Evolutionary conservation across 2,329 filamentous ascomycete species (phyloP).

Genomic region (Botrytis squamosa): DNA sequence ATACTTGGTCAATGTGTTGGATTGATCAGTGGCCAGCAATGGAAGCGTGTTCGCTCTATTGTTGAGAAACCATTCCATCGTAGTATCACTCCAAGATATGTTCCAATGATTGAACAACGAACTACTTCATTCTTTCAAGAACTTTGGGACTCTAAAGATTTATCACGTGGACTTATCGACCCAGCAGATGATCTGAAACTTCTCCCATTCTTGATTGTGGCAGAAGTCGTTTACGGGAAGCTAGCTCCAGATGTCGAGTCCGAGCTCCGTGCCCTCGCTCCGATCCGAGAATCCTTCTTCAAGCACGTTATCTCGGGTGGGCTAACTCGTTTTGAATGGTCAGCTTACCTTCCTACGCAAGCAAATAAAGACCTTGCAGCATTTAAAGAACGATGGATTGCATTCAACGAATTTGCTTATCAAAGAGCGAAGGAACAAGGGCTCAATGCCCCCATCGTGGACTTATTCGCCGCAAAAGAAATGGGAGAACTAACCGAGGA

Average conservation of each 20-base stretch:
- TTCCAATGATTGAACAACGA: constrained; percentile 16
- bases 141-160: neutral
- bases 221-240: constrained; percentile 42
- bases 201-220: constrained; percentile 44
- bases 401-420: constrained; percentile 39
- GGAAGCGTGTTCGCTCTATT: constrained; percentile 33
- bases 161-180: constrained; percentile 25
- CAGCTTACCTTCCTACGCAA: constrained; percentile 35
- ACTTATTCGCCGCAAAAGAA: constrained; percentile 29
- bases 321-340: constrained; percentile 35
- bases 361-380: constrained; percentile 34
- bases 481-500: constrained; percentile 33
- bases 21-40: constrained; percentile 41
- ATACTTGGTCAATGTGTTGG: constrained; percentile 47
- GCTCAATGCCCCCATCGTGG: constrained; percentile 9
- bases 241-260: constrained; percentile 32
- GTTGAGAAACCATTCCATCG: constrained; percentile 26
- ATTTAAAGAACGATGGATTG: constrained; percentile 39
- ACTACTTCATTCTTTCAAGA: constrained; percentile 24
- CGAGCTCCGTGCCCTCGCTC: constrained; percentile 33
- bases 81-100: neutral
- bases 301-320: constrained; percentile 41
- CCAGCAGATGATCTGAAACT: constrained; percentile 32
- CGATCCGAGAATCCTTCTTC: constrained; percentile 40
- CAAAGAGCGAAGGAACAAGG: constrained; percentile 20